Evolutionary conservation across 495 filamentous ascomycete species (phyloP), one percentile per base, ranked within the genome.

Genomic region (Lindgomyces ingoldianus): DNA sequence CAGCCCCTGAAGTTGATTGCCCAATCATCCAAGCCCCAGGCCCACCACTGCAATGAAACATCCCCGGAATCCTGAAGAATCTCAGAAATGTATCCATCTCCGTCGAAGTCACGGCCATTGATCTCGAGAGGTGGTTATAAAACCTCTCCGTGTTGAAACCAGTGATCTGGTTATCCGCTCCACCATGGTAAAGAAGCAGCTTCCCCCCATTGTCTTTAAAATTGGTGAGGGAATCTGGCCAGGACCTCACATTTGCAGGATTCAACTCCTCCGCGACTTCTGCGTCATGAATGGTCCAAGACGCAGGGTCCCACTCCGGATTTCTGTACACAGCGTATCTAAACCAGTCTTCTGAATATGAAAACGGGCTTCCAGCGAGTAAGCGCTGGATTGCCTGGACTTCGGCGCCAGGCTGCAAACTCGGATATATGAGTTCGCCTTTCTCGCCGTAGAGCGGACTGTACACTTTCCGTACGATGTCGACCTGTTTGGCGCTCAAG

Each of bases 291-390:
- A 60, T 29, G 9, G 42, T 51, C 42, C 42, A 60, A 22, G 57
- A 30, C 3, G 44, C 25, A 4, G 57, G 44, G 21, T 60, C 21
- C 57, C 57, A 60, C 14, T 21, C 19, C 3, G 57, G 57, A 21
- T 60, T 41, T 14, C 6, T 19, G 18, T 49, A 51, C 2, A 60
- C 57, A 4, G 46, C 57, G 45, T 60, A 49, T 25, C 46, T 6
- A 27, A 21, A 60, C 57, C 57, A 60, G 57, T 60, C 57, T 3
- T 33, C 57, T 2, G 57, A 60, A 25, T 60, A 60, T 26, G 44
- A 18, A 25, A 60, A 60, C 12, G 57, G 44, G 10, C 4, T 39
- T 11, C 57, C 57, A n/a, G 57, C 29, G 25, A 49, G 46, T 9
- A 60, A 41, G 26, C 46, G 42, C 45, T 60, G 22, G 10, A 29